Evolutionary conservation across 2,329 filamentous ascomycete genomes (phyloP).

Genomic region (Alternaria angustiovoidea): DNA sequence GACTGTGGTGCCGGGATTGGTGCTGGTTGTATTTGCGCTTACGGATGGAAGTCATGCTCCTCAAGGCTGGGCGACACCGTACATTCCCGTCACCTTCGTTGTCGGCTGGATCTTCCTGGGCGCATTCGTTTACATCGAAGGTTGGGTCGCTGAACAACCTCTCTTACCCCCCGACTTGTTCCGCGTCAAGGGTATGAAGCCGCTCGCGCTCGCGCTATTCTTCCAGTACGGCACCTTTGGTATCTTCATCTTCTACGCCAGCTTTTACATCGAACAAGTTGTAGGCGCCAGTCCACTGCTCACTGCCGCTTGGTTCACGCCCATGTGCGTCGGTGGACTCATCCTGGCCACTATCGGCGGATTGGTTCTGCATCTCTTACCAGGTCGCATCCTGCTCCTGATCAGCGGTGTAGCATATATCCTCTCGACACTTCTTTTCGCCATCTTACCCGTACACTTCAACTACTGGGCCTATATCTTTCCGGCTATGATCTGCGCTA

Average conservation of each 20-base stretch:
- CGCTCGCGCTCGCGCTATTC: conserved; percentile 45
- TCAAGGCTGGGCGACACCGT: conserved; percentile 75
- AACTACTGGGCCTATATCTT: conserved; percentile 52
- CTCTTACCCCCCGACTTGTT: conserved; percentile 76
- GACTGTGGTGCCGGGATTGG: conserved; percentile 61
- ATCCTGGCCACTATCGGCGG: conserved; percentile 46
- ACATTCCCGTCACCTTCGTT: conserved; percentile 71
- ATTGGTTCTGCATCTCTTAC: conserved; percentile 46
- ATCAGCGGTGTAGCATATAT: conserved; percentile 44
- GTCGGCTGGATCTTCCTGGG: conserved; percentile 68
- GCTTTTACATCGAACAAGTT: conserved; percentile 48
- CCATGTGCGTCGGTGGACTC: conserved; percentile 48
- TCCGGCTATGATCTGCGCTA: conserved; percentile 55
- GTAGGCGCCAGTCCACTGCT: conserved; percentile 40
- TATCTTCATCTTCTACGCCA: conserved; percentile 51
- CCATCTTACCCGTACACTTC: conserved; percentile 42
- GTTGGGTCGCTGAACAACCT: conserved; percentile 72
- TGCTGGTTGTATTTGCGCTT: conserved; percentile 77
- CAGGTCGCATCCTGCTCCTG: conserved; percentile 43
- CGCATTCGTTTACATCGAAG: conserved; percentile 73
- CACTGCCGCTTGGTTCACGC: conserved; percentile 47
- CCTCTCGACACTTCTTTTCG: conserved; percentile 44
- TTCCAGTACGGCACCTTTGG: conserved; percentile 57
- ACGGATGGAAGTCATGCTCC: conserved; percentile 76
- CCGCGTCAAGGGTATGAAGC: conserved; percentile 69